Evolutionary conservation across 108 stramenopile species (phyloP).

Genomic region (Nitzschia sp.): DNA sequence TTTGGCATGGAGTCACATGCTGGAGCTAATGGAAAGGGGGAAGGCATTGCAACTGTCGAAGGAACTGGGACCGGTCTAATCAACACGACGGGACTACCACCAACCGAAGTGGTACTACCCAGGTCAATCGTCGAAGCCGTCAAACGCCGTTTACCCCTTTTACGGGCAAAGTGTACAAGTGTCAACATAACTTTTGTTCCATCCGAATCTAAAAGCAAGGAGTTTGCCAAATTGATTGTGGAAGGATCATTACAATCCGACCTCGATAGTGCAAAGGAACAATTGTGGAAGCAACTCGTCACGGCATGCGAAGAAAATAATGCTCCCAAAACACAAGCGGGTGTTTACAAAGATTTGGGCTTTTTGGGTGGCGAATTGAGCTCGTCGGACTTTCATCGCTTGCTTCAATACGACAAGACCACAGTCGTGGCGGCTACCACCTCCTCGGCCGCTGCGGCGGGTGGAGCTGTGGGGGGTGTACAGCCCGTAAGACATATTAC

Average conservation of each 20-base stretch:
- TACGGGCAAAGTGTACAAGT: slow-evolving; percentile 59
- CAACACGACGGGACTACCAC: background rate
- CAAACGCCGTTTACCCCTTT: slow-evolving; percentile 52
- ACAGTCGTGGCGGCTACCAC: background rate
- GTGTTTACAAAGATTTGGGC: slow-evolving; percentile 63
- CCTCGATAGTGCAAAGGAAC: slow-evolving; percentile 35
- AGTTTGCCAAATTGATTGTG: slow-evolving; percentile 66
- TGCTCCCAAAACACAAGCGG: slow-evolving; percentile 53
- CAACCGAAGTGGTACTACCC: slow-evolving; percentile 70
- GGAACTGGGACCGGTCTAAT: background rate
- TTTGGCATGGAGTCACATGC: background rate
- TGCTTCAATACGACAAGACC: slow-evolving; percentile 44
- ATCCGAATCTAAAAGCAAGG: slow-evolving; percentile 82
- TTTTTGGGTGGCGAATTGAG: slow-evolving; percentile 71
- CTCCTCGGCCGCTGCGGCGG: background rate
- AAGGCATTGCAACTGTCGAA: background rate
- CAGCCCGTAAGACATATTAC: slow-evolving; percentile 15
- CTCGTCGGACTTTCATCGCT: slow-evolving; percentile 53
- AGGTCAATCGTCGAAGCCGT: slow-evolving; percentile 68
- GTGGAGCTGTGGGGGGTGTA: background rate
- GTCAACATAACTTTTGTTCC: slow-evolving; percentile 65
- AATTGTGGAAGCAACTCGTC: slow-evolving; percentile 56
- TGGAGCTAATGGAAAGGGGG: background rate
- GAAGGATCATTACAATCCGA: slow-evolving; percentile 56
- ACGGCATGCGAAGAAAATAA: slow-evolving; percentile 50